phyloP scores from a whole-genome alignment of 208 protist species.

The Acanthamoeba quina region DNA sequence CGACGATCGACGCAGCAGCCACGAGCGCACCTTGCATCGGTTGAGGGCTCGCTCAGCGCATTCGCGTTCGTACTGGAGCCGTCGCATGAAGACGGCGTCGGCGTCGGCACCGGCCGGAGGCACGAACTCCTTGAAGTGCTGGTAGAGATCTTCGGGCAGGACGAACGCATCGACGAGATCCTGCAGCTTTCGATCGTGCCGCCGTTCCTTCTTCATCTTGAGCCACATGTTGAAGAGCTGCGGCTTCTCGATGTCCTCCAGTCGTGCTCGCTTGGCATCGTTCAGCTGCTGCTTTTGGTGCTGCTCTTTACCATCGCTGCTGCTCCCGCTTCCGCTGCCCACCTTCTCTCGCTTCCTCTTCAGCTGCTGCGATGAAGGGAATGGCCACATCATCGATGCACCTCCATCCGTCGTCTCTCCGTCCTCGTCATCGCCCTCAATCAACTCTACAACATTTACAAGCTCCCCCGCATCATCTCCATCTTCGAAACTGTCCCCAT shows the following conservation, averaged over 20 bases:
- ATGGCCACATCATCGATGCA: not conserved
- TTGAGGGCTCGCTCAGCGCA: conserved; percentile 11
- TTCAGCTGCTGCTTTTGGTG: not conserved
- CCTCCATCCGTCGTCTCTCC: not conserved
- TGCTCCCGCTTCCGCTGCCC: not conserved
- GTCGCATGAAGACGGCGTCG: conserved; percentile 11
- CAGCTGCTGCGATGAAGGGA: not conserved
- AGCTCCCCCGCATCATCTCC: not conserved
- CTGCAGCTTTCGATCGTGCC: conserved; percentile 15
- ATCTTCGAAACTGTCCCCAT: not conserved
- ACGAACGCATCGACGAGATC: conserved; percentile 11
- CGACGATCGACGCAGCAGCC: conserved; percentile 19
- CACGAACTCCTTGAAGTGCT: conserved; percentile 41
- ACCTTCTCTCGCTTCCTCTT: conserved; percentile 4
- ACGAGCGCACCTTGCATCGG: conserved; percentile 18
- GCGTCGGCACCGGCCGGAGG: conserved; percentile 13
- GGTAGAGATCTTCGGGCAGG: conserved; percentile 42
- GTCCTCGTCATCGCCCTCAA: not conserved
- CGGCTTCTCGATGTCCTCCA: conserved; percentile 21
- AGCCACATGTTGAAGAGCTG: conserved; percentile 50
- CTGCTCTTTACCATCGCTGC: not conserved
- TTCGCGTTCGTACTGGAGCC: conserved; percentile 45
- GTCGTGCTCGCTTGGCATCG: conserved; percentile 20
- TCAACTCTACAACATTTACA: conserved; percentile 37
- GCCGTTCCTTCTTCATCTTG: conserved; percentile 36